phyloP scores from a whole-genome alignment of 306 rosid genomes.

The Quercus mongolica region DNA sequence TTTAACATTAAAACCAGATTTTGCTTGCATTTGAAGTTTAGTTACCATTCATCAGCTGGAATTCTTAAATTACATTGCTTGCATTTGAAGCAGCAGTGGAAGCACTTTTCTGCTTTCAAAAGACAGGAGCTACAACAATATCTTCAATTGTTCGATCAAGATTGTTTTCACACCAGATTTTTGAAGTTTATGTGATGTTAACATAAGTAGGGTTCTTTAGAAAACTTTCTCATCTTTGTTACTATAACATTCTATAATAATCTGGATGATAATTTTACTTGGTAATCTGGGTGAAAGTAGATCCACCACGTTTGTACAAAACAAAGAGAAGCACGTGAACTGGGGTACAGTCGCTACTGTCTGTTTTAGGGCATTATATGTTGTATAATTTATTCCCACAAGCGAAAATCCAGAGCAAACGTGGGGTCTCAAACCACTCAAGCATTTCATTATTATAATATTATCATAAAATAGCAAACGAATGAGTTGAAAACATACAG shows the following conservation, averaged over 20 bases:
- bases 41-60: not conserved
- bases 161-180: not conserved
- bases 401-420: not conserved
- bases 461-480: not conserved
- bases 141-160: not conserved
- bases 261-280: not conserved
- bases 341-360: not conserved
- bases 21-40: not conserved
- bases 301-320: not conserved
- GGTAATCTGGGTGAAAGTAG: not conserved
- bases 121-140: not conserved
- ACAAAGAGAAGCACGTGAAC: not conserved
- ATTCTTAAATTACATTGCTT: not conserved
- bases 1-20: too few relatives aligned
- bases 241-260: not conserved
- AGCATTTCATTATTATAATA: not conserved
- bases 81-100: not conserved
- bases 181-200: not conserved
- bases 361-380: not conserved
- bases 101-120: not conserved
- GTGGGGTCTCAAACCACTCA: not conserved
- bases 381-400: not conserved
- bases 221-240: not conserved
- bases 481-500: not conserved
- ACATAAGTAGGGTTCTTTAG: not conserved